Evolutionary conservation across 2,329 filamentous ascomycete genomes (phyloP).

Genomic region (Purpureocillium lavendulum): DNA sequence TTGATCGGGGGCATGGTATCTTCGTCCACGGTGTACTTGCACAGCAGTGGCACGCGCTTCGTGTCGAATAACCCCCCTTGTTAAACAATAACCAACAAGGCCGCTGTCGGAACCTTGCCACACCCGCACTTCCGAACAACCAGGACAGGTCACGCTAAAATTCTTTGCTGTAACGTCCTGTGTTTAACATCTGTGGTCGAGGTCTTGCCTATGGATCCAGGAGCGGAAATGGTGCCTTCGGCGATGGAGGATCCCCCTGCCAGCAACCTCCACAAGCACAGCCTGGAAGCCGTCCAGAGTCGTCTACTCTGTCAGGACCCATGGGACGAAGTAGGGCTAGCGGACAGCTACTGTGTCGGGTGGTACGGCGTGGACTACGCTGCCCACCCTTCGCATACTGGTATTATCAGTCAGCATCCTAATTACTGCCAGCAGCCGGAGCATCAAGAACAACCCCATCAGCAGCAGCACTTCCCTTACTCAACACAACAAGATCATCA

Average conservation of each 20-base stretch:
- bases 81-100: too few species aligned
- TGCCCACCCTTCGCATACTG: slow-evolving; percentile 57
- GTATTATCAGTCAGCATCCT: slow-evolving; percentile 51
- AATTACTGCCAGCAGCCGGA: not conserved
- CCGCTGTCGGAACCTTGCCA: too few species aligned
- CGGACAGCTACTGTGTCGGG: slow-evolving; percentile 64
- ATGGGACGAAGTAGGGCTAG: slow-evolving; percentile 65
- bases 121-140: too few species aligned
- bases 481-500: not conserved
- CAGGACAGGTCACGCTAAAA: too few species aligned
- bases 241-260: slow-evolving; percentile 42
- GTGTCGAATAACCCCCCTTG: too few species aligned
- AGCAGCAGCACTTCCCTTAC: not conserved
- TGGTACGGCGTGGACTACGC: slow-evolving; percentile 71
- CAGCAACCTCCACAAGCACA: slow-evolving; percentile 53
- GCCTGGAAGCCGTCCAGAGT: slow-evolving; percentile 64
- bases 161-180: too few species aligned
- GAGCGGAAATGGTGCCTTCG: slow-evolving; percentile 5
- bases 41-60: too few species aligned
- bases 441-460: slow-evolving; percentile 2
- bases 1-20: too few species aligned
- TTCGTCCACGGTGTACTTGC: too few species aligned
- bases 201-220: not conserved
- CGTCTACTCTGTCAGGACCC: slow-evolving; percentile 69
- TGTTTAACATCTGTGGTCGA: too few species aligned